Evolutionary conservation across 2,329 filamentous ascomycete genomes (phyloP), one percentile per base, ranked within the genome.

Genomic region (Aspergillus vadensis): DNA sequence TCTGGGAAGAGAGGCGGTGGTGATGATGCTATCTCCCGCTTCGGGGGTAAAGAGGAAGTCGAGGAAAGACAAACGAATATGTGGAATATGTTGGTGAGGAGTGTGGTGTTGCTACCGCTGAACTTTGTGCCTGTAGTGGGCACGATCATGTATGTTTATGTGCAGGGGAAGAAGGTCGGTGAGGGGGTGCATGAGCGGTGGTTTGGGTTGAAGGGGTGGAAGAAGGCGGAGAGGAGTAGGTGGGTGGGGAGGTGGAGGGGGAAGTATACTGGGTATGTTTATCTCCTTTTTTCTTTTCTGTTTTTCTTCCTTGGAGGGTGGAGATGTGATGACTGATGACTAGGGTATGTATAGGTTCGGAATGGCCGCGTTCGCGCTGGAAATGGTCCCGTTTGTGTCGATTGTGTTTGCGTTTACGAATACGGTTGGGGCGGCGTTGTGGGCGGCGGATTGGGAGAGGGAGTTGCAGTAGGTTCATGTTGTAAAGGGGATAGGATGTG

Each of bases 71-170:
- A 83, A 83, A 59, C 80, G 83, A 36, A 36, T 1, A 36, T 36
- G 32, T 36, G 32, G 1, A 76, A 77, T 69, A 87, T 88, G 7
- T 76, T 97, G 48, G 79, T 97, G 41, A 83, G 91, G 44, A 94
- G 94, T 70, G 73, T 96, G 64, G 85, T 97, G 79, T 95, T 96
- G 73, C 82, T 97, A 44, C 93, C 94, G 10, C 83, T 98, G 62
- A 98, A 97, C 79, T 92, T 97, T 73, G 92, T 98, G 55, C 94
- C 94, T 0, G 84, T 97, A 0, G 86, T 97, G 17, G 94, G 94
- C 5, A 97, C 93, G 0, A 80, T 88, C 7, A 79, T 92, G 4
- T 98, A 96, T 75, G 84, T 97, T 36, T 74, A 90, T 27, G 74
- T 96, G 15, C 92, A 97, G 76, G 90, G 89, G 76, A 76, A 75